Conservation (phyloP, 192 early-diverging fungal species). For the Podila verticillata region DNA sequence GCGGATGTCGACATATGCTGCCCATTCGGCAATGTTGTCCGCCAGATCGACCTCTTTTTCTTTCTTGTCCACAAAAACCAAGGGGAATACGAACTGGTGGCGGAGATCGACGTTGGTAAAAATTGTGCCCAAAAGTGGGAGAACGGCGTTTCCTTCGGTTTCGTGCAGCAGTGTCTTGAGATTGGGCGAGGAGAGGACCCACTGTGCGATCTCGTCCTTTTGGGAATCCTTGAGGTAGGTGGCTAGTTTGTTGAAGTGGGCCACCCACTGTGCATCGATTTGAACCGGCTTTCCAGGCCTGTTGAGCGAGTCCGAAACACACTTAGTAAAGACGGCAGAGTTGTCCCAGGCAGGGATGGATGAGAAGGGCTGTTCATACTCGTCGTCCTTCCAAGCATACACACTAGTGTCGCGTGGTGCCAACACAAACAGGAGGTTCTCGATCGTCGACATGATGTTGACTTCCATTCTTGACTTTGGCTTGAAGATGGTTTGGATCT, state of each 20-base stretch:
- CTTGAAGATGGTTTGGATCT: conserved; percentile 18
- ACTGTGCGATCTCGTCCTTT: conserved; percentile 18
- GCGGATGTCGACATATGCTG: conserved; percentile 37
- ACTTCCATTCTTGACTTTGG: conserved; percentile 9
- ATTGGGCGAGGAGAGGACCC: conserved; percentile 12
- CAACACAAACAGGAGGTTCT: conserved; percentile 9
- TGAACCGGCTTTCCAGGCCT: conserved; percentile 4
- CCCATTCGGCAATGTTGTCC: conserved; percentile 19
- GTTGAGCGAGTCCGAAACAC: conserved; percentile 15
- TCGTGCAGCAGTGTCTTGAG: conserved; percentile 20
- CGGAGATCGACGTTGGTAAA: conserved; percentile 28
- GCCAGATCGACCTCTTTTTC: conserved; percentile 21
- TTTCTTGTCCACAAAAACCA: conserved; percentile 32
- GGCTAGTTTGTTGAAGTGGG: conserved; percentile 12
- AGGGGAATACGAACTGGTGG: conserved; percentile 23
- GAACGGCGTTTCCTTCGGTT: background rate
- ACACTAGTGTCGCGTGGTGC: conserved; percentile 27
- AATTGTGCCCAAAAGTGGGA: conserved; percentile 10
- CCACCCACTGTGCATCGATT: conserved; percentile 21
- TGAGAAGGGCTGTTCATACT: conserved; percentile 12
- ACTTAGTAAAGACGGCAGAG: conserved; percentile 9
- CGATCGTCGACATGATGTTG: background rate
- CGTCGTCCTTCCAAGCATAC: conserved; percentile 16
- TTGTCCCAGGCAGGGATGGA: conserved; percentile 40
- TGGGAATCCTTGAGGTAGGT: conserved; percentile 12